Evolutionary conservation across 2,329 filamentous ascomycete genomes (phyloP), one percentile per base, ranked within the genome.

Genomic region (Biscogniauxia mediterranea): DNA sequence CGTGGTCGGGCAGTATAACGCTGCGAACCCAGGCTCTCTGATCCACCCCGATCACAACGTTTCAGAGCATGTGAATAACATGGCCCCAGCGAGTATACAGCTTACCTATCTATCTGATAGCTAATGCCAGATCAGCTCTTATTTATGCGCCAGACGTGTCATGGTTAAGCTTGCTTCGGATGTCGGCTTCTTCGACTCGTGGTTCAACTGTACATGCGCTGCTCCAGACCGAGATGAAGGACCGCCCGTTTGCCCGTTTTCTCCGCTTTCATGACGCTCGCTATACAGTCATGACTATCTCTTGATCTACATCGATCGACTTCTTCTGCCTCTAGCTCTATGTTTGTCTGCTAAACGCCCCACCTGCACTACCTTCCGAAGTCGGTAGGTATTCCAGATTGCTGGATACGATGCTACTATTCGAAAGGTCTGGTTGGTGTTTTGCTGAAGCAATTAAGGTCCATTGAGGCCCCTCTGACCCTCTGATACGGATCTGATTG

Each of bases 341-440:
- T 61, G 61, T 56, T 64, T 65, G 53, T 56, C 63, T 61, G 61
- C 61, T 61, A 66, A 62, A 60, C 63, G 68, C 67, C 66, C 68
- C 67, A 68, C 66, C 64, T 58, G 67, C 69, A 65, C 65, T 64
- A 52, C 58, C 56, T 65, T 62, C 68, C 67, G 67, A 64, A 66
- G 66, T 68, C 68, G 67, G 67, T 60, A 66, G 28, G 67, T 60
- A 62, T 53, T 54, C 66, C 61, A 62, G 62, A 57, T 61, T 51
- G 46, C 63, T 63, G 66, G 66, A 59, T 60, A 59, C 60, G 38
- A 46, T 46, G 28, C 7, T 32, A 50, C n/a, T 38, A 50, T 57
- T 66, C 64, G 65, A 52, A 52, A 57, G 57, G 58, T 52, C 55
- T 59, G 59, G 61, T 32, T 32, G 64, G 66, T 61, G 61, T 65